phyloP scores from a whole-genome alignment of 108 stramenopile genomes.

The Cyclotella cryptica region DNA sequence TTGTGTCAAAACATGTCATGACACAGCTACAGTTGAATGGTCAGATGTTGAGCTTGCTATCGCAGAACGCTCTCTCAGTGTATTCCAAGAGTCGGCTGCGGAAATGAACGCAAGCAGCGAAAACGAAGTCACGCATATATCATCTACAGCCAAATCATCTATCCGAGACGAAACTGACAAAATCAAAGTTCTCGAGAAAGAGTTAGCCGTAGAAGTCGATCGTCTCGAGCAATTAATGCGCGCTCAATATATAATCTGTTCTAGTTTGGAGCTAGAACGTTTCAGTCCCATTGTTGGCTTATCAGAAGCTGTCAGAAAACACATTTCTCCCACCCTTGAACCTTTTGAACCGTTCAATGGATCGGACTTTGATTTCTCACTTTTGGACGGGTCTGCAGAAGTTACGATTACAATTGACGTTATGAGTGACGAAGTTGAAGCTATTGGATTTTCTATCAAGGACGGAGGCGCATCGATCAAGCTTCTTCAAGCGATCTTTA shows the following conservation, averaged over 20 bases:
- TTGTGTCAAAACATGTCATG: conserved; percentile 10
- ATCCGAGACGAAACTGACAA: conserved; percentile 14
- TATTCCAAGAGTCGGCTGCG: background rate
- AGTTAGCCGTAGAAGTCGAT: conserved; percentile 34
- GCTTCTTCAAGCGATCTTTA: conserved; percentile 38
- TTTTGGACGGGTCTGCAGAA: conserved; percentile 47
- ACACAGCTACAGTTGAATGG: conserved; percentile 10
- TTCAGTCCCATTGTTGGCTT: conserved; percentile 24
- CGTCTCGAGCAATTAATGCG: conserved; percentile 28
- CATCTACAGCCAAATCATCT: background rate
- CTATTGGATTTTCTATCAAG: conserved; percentile 44
- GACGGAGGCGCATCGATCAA: conserved; percentile 37
- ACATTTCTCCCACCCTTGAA: conserved; percentile 8
- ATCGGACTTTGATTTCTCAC: conserved; percentile 33
- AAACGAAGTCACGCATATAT: background rate
- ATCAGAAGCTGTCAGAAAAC: conserved; percentile 23
- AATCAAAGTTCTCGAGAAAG: conserved; percentile 35
- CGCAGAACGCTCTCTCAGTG: background rate
- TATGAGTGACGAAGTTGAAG: conserved; percentile 5
- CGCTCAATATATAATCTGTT: conserved; percentile 18
- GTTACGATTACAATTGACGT: conserved; percentile 31
- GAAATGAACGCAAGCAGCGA: background rate
- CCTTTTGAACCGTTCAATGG: conserved; percentile 15
- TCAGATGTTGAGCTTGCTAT: conserved; percentile 9
- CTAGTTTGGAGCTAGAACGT: conserved; percentile 34